Percentiles rank a stretch among this genome's conserved stretches.
Conservation (phyloP, 2,329 filamentous ascomycete genomes). For the Zymoseptoria ardabiliae region DNA sequence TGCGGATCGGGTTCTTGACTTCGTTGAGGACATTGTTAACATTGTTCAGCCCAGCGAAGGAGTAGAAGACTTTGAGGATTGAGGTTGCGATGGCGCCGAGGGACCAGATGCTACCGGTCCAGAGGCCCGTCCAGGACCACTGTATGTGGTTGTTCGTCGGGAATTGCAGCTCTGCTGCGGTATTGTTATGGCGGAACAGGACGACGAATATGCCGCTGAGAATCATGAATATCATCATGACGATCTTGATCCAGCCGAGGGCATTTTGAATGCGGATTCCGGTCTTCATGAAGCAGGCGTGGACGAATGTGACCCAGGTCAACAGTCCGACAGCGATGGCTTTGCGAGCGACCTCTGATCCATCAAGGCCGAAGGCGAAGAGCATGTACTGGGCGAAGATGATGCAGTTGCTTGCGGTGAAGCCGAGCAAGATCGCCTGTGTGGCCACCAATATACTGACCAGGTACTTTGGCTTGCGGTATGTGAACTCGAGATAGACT, state of each 20-base stretch:
- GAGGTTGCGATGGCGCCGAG: conserved; percentile 61
- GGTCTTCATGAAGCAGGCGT: conserved; percentile 31
- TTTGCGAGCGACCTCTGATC: conserved; percentile 48
- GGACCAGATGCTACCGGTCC: conserved; percentile 44
- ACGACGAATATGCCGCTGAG: conserved; percentile 33
- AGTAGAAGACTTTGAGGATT: conserved; percentile 61
- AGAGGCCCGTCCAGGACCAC: conserved; percentile 17
- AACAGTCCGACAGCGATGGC: conserved; percentile 38
- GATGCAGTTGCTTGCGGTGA: conserved; percentile 59
- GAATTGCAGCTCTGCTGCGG: not conserved
- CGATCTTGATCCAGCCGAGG: conserved; percentile 36
- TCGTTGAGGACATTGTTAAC: conserved; percentile 66
- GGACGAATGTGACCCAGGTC: conserved; percentile 32
- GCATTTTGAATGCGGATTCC: conserved; percentile 35
- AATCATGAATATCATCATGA: conserved; percentile 33
- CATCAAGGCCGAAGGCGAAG: conserved; percentile 50
- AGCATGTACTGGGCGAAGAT: conserved; percentile 17
- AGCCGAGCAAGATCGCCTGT: conserved; percentile 57
- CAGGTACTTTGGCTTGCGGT: conserved; percentile 55
- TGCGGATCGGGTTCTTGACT: conserved; percentile 60
- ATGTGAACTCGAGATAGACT: conserved; percentile 65
- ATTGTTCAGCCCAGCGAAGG: conserved; percentile 59
- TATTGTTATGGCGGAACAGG: conserved; percentile 16
- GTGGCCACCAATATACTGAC: conserved; percentile 58
- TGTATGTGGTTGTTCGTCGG: not conserved